Evolutionary conservation across 192 early-diverging fungal genomes (phyloP), one percentile per base, ranked within the genome.

Genomic region (Podila verticillata): DNA sequence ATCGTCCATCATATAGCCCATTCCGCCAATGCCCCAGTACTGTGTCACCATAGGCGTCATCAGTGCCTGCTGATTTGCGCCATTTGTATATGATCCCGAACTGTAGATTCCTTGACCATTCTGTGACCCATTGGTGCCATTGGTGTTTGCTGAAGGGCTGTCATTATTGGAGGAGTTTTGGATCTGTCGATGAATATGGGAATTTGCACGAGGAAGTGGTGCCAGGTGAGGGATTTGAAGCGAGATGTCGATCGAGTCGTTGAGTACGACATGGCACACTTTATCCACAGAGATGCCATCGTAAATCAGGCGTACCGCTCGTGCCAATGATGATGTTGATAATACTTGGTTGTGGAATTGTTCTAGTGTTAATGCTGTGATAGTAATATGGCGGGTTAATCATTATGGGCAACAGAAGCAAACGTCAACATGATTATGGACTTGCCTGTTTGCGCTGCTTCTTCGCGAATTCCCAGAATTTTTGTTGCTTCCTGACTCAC

Each of bases 221-320:
- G 71, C 69, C 9, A 88, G 66, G 5, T 85, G 68, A 7, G 87
- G 87, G 12, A 93, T 87, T 56, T 93, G 91, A 10, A 96, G 62
- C 6, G 92, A 91, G n/a, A 95, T 68, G 61, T 91, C 91, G 39
- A 95, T 88, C 48, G 92, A 94, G 44, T 94, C 87, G 69, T 96
- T 95, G 56, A 96, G 69, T 7, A 93, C 87, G 7, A 94, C 77
- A 65, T 93, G 93, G 1, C 87, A 86, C 34, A 85, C 75, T 26
- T 79, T 78, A 48, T 86, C 70, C 19, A 70, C 63, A 1, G 77
- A 82, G 3, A 95, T 82, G 0, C 86, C 63, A 20, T 86, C 63
- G 72, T 89, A 96, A 2, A 92, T 88, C 28, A 90, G 82, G 7
- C 81, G 83, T 10, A 96, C 83, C 10, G 87, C 81, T 22, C 87